phyloP scores from a whole-genome alignment of 2,329 filamentous ascomycete species.

The Epichloe sp. region DNA sequence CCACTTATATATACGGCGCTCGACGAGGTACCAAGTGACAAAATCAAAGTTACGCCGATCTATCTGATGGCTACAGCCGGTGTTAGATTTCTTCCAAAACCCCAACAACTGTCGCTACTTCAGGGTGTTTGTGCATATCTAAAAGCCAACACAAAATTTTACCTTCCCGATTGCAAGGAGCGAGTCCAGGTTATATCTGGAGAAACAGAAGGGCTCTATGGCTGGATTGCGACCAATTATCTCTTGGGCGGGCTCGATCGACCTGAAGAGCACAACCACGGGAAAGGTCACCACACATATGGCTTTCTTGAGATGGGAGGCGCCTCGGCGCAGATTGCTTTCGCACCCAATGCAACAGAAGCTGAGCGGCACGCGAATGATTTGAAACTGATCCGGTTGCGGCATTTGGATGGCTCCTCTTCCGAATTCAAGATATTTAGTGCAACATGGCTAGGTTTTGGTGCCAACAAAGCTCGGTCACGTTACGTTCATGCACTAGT shows the following conservation, averaged over 20 bases:
- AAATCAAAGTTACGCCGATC: conserved; percentile 73
- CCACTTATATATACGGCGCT: conserved; percentile 71
- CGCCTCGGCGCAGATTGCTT: conserved; percentile 93
- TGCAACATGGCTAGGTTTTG: conserved; percentile 92
- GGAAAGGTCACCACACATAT: conserved; percentile 84
- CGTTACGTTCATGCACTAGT: conserved; percentile 71
- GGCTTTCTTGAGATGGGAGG: conserved; percentile 98
- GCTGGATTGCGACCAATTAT: conserved; percentile 96
- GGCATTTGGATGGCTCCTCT: conserved; percentile 65
- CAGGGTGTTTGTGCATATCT: conserved; percentile 74
- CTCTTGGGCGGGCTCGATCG: conserved; percentile 80
- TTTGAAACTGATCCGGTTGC: conserved; percentile 71
- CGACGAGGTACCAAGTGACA: conserved; percentile 60
- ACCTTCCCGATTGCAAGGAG: conserved; percentile 74
- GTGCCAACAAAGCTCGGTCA: conserved; percentile 83
- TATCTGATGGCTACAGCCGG: conserved; percentile 94
- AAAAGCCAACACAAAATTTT: conserved; percentile 61
- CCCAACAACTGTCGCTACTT: conserved; percentile 61
- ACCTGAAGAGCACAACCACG: conserved; percentile 61
- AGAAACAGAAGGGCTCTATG: conserved; percentile 90
- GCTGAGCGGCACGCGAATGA: conserved; percentile 81
- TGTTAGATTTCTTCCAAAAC: conserved; percentile 70
- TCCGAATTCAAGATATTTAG: conserved; percentile 86
- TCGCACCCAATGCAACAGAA: conserved; percentile 87
- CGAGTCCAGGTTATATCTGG: conserved; percentile 93